A percentile compares a stretch with the other conserved stretches of the same genome.
These are phyloP conservation scores for Zygnema circumcarinatum DNA, from an alignment of 139 green algal genomes.

Conservation along the genomic window DNA sequence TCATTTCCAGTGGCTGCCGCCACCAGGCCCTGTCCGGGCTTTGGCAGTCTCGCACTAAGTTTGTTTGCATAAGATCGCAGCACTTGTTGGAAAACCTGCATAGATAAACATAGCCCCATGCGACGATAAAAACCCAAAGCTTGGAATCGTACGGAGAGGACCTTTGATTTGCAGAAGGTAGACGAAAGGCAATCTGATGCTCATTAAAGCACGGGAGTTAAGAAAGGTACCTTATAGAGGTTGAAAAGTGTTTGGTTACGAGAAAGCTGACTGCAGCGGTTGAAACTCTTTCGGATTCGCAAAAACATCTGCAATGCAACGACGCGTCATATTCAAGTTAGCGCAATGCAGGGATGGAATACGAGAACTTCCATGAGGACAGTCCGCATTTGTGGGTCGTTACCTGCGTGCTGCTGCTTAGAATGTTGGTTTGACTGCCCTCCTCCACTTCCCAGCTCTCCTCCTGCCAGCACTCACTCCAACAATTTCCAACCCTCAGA, in stretches of 20 bases:
- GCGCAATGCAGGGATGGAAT: neutral
- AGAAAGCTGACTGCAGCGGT: slow-evolving; percentile 78
- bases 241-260: slow-evolving; percentile 77
- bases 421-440: slow-evolving; percentile 59
- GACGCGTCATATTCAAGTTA: too few relatives aligned
- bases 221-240: slow-evolving; percentile 69
- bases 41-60: slow-evolving; percentile 79
- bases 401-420: slow-evolving; percentile 60
- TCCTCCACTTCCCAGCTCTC: slow-evolving; percentile 80
- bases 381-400: too few relatives aligned
- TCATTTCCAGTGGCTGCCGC: slow-evolving; percentile 49
- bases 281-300: slow-evolving; percentile 81
- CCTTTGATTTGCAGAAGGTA: too few relatives aligned
- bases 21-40: slow-evolving; percentile 67
- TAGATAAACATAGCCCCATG: slow-evolving; percentile 14
- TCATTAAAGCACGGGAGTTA: too few relatives aligned
- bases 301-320: slow-evolving; percentile 79
- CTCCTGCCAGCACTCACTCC: slow-evolving; percentile 48
- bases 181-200: too few relatives aligned
- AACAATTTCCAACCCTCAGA: slow-evolving; percentile 4
- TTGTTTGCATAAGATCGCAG: slow-evolving; percentile 77
- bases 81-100: slow-evolving; percentile 59
- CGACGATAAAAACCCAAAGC: too few relatives aligned
- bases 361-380: too few relatives aligned
- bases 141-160: too few relatives aligned